phyloP scores from a whole-genome alignment of 2,329 filamentous ascomycete species.

The Lasiodiplodia hormozganensis region DNA sequence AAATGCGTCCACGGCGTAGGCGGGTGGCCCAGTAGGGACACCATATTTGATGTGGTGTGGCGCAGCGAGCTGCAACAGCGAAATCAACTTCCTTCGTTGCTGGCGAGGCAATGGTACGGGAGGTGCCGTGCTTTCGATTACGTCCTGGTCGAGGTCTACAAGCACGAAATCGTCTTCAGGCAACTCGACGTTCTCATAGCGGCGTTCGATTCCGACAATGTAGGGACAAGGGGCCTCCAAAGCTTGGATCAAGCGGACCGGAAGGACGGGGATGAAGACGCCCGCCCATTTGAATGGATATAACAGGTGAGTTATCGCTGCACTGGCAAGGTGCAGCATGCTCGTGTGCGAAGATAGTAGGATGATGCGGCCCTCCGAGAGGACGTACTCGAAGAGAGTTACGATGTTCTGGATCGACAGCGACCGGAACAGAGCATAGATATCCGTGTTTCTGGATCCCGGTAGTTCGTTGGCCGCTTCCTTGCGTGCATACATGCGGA shows the following conservation, averaged over 20 bases:
- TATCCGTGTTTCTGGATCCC: constrained; percentile 86
- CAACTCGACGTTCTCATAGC: constrained; percentile 84
- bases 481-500: constrained; percentile 90
- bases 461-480: constrained; percentile 93
- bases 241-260: constrained; percentile 84
- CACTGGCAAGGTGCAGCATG: constrained; percentile 92
- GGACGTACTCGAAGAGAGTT: constrained; percentile 88
- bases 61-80: constrained; percentile 86
- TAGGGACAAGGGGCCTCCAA: constrained; percentile 96
- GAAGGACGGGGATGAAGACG: constrained; percentile 91
- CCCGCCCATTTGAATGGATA: constrained; percentile 94
- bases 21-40: constrained; percentile 85
- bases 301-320: constrained; percentile 82
- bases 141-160: constrained; percentile 90
- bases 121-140: constrained; percentile 81
- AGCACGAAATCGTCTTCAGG: constrained; percentile 92
- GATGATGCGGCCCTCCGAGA: constrained; percentile 94
- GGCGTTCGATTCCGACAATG: constrained; percentile 92
- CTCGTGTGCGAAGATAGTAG: constrained; percentile 93
- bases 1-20: constrained; percentile 91
- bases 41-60: constrained; percentile 88
- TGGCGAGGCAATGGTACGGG: constrained; percentile 85
- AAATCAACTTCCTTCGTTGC: constrained; percentile 86
- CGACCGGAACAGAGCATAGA: constrained; percentile 90
- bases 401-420: constrained; percentile 92